These are phyloP conservation scores for Aspergillus ochraceus DNA, from an alignment of 2,329 filamentous ascomycete genomes.

Conservation along the genomic window DNA sequence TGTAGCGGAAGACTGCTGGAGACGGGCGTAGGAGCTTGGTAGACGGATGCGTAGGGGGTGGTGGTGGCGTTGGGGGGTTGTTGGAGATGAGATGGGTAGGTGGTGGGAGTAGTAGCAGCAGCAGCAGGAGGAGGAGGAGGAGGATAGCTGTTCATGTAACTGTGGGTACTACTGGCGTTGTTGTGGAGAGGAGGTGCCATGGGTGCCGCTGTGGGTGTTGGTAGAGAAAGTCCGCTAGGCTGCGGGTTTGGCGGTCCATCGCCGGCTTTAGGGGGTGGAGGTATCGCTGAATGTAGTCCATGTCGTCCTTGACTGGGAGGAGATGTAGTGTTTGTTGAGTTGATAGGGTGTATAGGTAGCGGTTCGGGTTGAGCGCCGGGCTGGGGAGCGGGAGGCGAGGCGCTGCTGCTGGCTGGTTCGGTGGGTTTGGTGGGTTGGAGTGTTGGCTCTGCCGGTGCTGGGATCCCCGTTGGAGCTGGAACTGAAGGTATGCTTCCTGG, in stretches of 20 bases:
- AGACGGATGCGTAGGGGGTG: slow-evolving; percentile 28
- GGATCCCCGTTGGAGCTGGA: slow-evolving; percentile 24
- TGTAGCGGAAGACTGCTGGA: slow-evolving; percentile 16
- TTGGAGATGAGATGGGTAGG: slow-evolving; percentile 5
- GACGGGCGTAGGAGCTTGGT: slow-evolving; percentile 17
- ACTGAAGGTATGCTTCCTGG: slow-evolving; percentile 8
- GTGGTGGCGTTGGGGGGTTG: slow-evolving; percentile 24
- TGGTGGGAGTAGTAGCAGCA: slow-evolving; percentile 15
- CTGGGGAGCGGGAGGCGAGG: slow-evolving; percentile 42
- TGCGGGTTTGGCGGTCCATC: slow-evolving; percentile 4
- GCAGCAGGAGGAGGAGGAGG: slow-evolving; percentile 25
- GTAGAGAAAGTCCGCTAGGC: background rate
- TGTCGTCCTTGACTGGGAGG: background rate
- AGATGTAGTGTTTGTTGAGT: background rate
- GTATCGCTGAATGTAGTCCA: slow-evolving; percentile 2
- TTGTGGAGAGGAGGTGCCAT: background rate
- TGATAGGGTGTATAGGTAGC: slow-evolving; percentile 1
- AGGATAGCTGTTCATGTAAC: slow-evolving; percentile 24
- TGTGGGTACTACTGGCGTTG: slow-evolving; percentile 12
- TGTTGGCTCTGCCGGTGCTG: slow-evolving; percentile 5
- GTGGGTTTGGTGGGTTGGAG: slow-evolving; percentile 25
- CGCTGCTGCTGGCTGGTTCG: slow-evolving; percentile 21
- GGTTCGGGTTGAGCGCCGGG: slow-evolving; percentile 32
- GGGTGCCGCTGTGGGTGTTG: slow-evolving; percentile 17
- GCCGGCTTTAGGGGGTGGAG: slow-evolving; percentile 22